Conservation (phyloP, 331 rosid species). For the Rhamnella rubrinervis region DNA sequence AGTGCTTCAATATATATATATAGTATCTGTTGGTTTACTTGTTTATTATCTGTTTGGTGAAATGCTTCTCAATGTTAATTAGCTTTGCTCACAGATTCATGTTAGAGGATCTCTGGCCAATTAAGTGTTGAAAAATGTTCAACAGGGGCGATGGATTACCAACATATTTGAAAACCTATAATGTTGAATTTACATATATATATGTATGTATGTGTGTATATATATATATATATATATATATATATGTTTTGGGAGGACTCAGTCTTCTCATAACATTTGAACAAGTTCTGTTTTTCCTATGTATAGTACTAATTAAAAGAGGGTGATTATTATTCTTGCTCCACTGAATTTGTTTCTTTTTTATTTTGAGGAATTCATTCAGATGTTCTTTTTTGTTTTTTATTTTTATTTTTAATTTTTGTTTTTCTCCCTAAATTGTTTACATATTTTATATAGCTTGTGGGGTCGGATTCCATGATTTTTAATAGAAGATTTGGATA, state of each 20-base stretch:
- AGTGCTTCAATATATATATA: conserved; percentile 21
- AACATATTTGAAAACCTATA: background rate
- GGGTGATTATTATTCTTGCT: background rate
- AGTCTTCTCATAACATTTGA: background rate
- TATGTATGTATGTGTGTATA: no score
- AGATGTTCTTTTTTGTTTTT: no score
- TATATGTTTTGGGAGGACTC: background rate
- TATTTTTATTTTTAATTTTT: no score
- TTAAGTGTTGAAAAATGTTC: background rate
- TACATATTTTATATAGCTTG: no score
- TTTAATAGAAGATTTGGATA: no score
- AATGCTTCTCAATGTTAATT: background rate
- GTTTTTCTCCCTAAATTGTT: no score
- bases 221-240: no score
- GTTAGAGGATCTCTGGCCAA: background rate
- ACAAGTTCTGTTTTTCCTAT: background rate
- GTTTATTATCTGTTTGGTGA: background rate
- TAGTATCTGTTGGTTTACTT: background rate
- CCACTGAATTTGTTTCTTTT: background rate
- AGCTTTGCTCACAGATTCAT: background rate
- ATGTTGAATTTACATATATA: background rate
- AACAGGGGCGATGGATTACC: background rate
- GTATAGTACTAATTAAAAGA: no score
- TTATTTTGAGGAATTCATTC: no score
- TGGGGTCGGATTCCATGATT: no score